A percentile compares a stretch with the other conserved stretches of the same genome.
phyloP scores from a whole-genome alignment of 768 basidiomycete genomes.

The Tubosaeta brunneosetosa region DNA sequence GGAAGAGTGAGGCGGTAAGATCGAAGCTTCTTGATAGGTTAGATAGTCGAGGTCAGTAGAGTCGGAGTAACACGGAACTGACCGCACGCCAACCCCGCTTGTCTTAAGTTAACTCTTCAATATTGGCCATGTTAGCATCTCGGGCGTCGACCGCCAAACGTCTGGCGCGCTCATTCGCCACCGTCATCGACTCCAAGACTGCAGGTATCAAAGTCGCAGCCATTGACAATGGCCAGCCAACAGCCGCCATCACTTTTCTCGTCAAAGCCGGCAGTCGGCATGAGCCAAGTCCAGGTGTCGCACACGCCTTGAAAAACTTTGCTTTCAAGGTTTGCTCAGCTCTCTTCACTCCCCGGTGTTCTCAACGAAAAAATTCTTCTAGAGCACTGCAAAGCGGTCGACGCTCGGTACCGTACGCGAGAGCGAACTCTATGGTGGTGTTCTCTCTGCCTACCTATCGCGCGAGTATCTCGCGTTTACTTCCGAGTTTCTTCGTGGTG shows the following conservation, averaged over 20 bases:
- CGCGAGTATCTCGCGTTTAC: slow-evolving; percentile 91
- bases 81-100: slow-evolving; percentile 25
- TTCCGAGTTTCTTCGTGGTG: slow-evolving; percentile 91
- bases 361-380: neutral
- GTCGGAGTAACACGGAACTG: slow-evolving; percentile 22
- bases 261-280: slow-evolving; percentile 91
- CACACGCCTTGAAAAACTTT: slow-evolving; percentile 96
- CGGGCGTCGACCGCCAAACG: slow-evolving; percentile 58
- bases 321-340: slow-evolving; percentile 83
- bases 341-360: neutral
- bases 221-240: slow-evolving; percentile 77
- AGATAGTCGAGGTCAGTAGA: slow-evolving; percentile 48
- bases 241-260: slow-evolving; percentile 80
- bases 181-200: slow-evolving; percentile 59
- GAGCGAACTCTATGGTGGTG: slow-evolving; percentile 89
- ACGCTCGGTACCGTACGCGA: slow-evolving; percentile 88
- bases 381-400: slow-evolving; percentile 86
- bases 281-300: slow-evolving; percentile 84
- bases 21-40: slow-evolving; percentile 60
- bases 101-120: slow-evolving; percentile 1
- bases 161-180: slow-evolving; percentile 71
- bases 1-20: slow-evolving; percentile 49
- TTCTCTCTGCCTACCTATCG: slow-evolving; percentile 77
- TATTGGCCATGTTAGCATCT: slow-evolving; percentile 47
- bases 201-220: slow-evolving; percentile 84